phyloP scores from a whole-genome alignment of 2,329 filamentous ascomycete genomes.

The Septoria petroselini region DNA sequence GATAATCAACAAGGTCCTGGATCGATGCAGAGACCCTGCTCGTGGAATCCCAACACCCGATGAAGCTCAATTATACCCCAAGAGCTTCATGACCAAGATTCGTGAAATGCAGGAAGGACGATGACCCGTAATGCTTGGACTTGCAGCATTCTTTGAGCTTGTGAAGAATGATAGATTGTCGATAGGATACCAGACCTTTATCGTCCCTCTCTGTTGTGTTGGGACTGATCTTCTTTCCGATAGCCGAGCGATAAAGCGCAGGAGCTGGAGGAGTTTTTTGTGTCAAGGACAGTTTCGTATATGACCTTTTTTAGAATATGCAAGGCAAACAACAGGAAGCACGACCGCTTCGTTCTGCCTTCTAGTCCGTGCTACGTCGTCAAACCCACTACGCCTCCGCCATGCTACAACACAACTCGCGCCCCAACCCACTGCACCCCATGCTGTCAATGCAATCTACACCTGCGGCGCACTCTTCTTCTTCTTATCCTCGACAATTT shows the following conservation, averaged over 20 bases:
- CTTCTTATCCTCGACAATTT: constrained; percentile 92
- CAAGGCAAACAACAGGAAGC: too few species aligned
- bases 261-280: not conserved
- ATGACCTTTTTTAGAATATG: too few species aligned
- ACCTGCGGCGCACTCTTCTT: constrained; percentile 58
- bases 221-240: not conserved
- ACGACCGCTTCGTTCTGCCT: too few species aligned
- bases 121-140: constrained; percentile 10
- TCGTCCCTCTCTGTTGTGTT: not conserved
- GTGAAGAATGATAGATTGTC: too few species aligned
- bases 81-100: constrained; percentile 50
- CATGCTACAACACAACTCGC: too few species aligned
- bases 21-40: constrained; percentile 54
- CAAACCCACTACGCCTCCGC: too few species aligned
- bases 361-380: too few species aligned
- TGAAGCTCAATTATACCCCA: constrained; percentile 50
- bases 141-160: constrained; percentile 11
- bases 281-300: too few species aligned
- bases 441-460: not conserved
- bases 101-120: constrained; percentile 41
- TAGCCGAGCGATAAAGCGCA: not conserved
- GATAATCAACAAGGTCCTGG: constrained; percentile 58
- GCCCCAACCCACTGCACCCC: not conserved
- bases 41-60: constrained; percentile 56
- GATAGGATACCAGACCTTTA: not conserved